phyloP scores from a whole-genome alignment of 2,329 filamentous ascomycete genomes.

The Aureobasidium subglaciale region DNA sequence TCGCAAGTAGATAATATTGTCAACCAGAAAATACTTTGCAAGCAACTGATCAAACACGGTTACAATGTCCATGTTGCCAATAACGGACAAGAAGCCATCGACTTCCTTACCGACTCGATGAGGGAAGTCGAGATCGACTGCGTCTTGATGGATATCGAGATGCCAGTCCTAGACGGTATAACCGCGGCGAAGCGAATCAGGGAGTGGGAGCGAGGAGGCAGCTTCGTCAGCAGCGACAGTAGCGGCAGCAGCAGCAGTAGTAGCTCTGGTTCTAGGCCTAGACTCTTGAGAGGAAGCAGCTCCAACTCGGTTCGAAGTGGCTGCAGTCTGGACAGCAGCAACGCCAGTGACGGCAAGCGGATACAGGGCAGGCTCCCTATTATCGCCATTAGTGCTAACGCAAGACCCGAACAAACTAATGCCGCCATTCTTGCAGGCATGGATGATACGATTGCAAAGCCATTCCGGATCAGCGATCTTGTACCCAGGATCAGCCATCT shows the following conservation, averaged over 20 bases:
- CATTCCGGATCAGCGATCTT: constrained; percentile 28
- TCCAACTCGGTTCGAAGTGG: constrained; percentile 44
- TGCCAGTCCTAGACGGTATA: constrained; percentile 73
- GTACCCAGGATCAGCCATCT: constrained; percentile 25
- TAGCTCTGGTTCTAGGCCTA: neutral
- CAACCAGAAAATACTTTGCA: constrained; percentile 25
- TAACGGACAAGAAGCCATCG: constrained; percentile 25
- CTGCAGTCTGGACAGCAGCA: constrained; percentile 4
- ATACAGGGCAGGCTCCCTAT: constrained; percentile 48
- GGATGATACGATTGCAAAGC: constrained; percentile 35
- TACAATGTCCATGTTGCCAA: constrained; percentile 23
- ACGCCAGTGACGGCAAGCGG: neutral
- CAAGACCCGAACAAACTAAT: constrained; percentile 43
- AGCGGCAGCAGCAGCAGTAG: neutral
- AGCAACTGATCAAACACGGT: constrained; percentile 23
- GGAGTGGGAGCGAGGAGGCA: constrained; percentile 37
- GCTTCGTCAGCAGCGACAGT: neutral
- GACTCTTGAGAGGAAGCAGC: neutral
- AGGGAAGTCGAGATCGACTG: neutral
- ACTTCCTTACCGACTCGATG: constrained; percentile 20
- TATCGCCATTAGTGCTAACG: constrained; percentile 70
- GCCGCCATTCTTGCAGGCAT: constrained; percentile 17
- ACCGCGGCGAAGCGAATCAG: constrained; percentile 61
- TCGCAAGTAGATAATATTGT: constrained; percentile 17
- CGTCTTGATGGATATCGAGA: constrained; percentile 29